Base-by-base conservation (phyloP, 495 filamentous ascomycete species). In the Penicillium tannophilum region DNA sequence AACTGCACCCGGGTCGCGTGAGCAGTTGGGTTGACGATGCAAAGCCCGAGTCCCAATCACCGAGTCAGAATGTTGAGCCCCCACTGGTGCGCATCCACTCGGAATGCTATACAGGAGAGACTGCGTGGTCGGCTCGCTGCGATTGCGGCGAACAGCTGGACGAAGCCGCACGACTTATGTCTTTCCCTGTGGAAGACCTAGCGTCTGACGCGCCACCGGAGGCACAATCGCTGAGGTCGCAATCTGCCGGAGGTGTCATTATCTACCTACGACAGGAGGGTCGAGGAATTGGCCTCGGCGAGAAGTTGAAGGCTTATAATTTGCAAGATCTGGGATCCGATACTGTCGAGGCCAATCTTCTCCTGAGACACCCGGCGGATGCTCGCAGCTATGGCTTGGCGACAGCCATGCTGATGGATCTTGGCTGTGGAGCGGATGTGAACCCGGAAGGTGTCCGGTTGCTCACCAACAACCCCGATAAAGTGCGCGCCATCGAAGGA, bases 101-200 rank as follows among this genome's bases (percentile, higher is more conserved):
- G 8, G 94, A 99, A 71, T 99, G 94, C 78, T 99, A 99, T 72
- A 99, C 94, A 0, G 94, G 94, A 14, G 94, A 99, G 77, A 98
- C 93, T 0, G 93, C 93, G 0, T 98, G 94, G 94, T 96, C 91
- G 1, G 93, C 95, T 24, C 86, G 94, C 6, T 99, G 94, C 72
- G 94, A 99, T 73, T 99, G 94, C 70, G 94, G 94, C 28, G 95
- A 98, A 73, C 94, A 99, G 71, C 79, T 99, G 2, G 94, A 99
- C 67, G 94, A 99, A 76, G 94, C 95, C 3, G 94, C 93, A 2
- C 81, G 94, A 16, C 75, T 98, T 8, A 98, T 99, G 94, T 90
- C 91, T 6, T 75, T 96, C n/a, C 83, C 84, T 4, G 71, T 76
- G n/a, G 63, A 74, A 14, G 69, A 77, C 5, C 50, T 74, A 28